Percentiles rank a stretch among this genome's conserved stretches.
These are phyloP conservation scores for Metschnikowia shivogae DNA, from an alignment of 805 yeast genomes.

Conservation along the genomic window DNA sequence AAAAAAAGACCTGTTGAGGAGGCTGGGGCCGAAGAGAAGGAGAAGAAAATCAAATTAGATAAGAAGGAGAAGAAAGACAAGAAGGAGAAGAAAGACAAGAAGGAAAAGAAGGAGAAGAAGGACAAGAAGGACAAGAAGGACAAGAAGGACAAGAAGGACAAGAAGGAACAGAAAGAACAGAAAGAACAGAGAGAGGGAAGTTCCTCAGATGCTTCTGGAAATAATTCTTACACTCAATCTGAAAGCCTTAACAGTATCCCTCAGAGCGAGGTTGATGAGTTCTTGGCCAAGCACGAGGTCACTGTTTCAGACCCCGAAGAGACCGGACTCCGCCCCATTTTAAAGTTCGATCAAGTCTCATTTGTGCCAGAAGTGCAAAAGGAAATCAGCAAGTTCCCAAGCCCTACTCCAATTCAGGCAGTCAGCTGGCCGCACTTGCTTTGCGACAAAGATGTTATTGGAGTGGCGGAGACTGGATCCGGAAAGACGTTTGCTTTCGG, in stretches of 20 bases:
- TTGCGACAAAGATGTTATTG: conserved; percentile 78
- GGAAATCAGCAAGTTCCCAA: conserved; percentile 69
- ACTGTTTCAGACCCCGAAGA: conserved; percentile 66
- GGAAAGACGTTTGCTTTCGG: conserved; percentile 98
- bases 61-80: conserved; percentile 18
- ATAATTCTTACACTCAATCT: conserved; percentile 34
- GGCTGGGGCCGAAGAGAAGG: conserved; percentile 28
- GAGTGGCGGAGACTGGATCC: conserved; percentile 98
- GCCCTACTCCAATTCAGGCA: conserved; percentile 95
- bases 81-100: conserved; percentile 23
- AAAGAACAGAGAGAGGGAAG: conserved; percentile 24
- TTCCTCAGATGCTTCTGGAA: conserved; percentile 5
- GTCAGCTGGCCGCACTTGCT: conserved; percentile 91
- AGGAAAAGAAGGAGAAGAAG: conserved; percentile 18
- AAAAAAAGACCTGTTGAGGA: conserved; percentile 26
- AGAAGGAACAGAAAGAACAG: conserved; percentile 19
- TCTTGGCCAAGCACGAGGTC: conserved; percentile 68
- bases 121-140: conserved; percentile 40
- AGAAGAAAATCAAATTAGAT: conserved; percentile 21
- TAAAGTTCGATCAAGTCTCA: conserved; percentile 60
- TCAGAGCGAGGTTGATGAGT: conserved; percentile 56
- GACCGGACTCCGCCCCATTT: conserved; percentile 58
- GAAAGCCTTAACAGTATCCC: conserved; percentile 38
- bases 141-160: conserved; percentile 20
- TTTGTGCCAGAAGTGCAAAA: conserved; percentile 50